Evolutionary conservation across 163 green algal genomes (phyloP).

Genomic region (Scenedesmus sp.): DNA sequence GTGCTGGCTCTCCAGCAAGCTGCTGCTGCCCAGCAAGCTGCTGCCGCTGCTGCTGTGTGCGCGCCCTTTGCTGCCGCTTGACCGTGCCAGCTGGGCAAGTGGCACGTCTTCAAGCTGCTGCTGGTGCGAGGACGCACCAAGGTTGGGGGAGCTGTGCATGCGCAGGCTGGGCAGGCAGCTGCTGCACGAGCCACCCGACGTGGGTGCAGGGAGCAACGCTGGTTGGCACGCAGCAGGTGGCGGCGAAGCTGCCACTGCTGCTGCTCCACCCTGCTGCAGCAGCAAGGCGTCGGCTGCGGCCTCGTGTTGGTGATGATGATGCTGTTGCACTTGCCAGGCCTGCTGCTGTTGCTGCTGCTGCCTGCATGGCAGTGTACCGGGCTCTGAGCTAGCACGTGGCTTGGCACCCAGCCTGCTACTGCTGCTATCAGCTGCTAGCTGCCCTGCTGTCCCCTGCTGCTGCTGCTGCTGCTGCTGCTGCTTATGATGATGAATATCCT

Average conservation of each 20-base stretch:
- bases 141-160: background rate
- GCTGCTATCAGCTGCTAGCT: background rate
- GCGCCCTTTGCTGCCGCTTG: background rate
- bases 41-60: background rate
- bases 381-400: background rate
- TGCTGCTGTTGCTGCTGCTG: constrained; percentile 44
- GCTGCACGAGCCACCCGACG: background rate
- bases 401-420: constrained; percentile 7
- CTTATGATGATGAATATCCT: background rate
- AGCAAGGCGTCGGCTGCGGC: background rate
- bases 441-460: background rate
- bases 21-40: background rate
- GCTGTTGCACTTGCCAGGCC: background rate
- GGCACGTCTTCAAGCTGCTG: constrained; percentile 11
- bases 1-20: background rate
- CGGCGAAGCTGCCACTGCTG: constrained; percentile 6
- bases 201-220: background rate
- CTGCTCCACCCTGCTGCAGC: background rate
- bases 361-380: background rate
- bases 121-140: background rate
- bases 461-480: constrained; percentile 5
- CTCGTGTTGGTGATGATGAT: constrained; percentile 12
- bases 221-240: background rate
- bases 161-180: background rate
- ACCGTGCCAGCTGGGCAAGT: background rate